phyloP scores from a whole-genome alignment of 2,329 filamentous ascomycete species.

The Beauveria brongniartii region DNA sequence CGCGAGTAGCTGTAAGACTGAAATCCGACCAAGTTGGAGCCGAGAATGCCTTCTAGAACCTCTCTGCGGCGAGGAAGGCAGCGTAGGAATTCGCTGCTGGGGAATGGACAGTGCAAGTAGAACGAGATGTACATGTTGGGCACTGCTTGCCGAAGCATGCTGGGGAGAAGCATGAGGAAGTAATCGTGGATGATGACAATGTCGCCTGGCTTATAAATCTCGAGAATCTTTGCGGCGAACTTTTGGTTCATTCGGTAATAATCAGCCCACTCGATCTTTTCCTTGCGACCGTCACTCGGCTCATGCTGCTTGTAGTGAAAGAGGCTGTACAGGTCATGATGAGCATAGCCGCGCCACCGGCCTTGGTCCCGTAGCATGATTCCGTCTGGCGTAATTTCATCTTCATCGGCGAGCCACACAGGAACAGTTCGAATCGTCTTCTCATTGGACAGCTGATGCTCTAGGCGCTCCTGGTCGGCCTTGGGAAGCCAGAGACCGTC shows the following conservation, averaged over 20 bases:
- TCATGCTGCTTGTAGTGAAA: constrained; percentile 96
- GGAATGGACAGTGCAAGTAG: constrained; percentile 90
- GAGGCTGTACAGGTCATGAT: constrained; percentile 84
- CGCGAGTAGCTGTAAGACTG: constrained; percentile 93
- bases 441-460: constrained; percentile 63
- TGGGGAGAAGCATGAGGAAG: constrained; percentile 82
- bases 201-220: constrained; percentile 86
- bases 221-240: constrained; percentile 82
- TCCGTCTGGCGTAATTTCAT: constrained; percentile 57
- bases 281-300: constrained; percentile 73
- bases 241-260: constrained; percentile 90
- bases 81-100: constrained; percentile 89
- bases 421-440: constrained; percentile 73
- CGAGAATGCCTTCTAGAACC: constrained; percentile 79
- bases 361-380: constrained; percentile 72
- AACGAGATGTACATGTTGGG: constrained; percentile 92
- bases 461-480: constrained; percentile 63
- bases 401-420: constrained; percentile 80
- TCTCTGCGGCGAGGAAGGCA: constrained; percentile 85
- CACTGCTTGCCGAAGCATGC: constrained; percentile 75
- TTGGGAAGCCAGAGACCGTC: constrained; percentile 65
- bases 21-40: constrained; percentile 89
- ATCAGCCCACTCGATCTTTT: constrained; percentile 81
- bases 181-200: constrained; percentile 92
- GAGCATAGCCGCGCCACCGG: constrained; percentile 83